A percentile compares a stretch with the other conserved stretches of the same genome.
Conservation (phyloP, 805 yeast species). For the Saccharomycopsis javanensis region DNA sequence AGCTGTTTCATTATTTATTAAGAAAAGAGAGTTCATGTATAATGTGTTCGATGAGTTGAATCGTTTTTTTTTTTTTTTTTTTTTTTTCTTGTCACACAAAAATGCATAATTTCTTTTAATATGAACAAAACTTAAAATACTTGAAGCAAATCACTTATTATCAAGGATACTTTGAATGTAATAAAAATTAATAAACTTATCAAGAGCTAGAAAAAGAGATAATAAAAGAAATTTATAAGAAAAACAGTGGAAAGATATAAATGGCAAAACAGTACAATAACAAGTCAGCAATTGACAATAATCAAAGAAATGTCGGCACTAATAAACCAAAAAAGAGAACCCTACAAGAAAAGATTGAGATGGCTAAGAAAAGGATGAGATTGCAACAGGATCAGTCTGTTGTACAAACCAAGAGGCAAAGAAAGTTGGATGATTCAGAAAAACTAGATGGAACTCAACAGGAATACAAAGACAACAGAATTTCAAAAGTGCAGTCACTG, state of each 20-base stretch:
- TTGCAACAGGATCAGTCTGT: neutral
- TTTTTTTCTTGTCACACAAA: neutral
- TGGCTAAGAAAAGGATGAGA: conserved; percentile 2
- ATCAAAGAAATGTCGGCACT: neutral
- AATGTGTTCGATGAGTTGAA: neutral
- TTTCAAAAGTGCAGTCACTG: conserved; percentile 2
- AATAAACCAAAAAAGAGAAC: neutral
- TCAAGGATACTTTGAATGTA: no score
- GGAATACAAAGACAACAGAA: neutral
- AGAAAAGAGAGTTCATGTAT: neutral
- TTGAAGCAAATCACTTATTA: no score
- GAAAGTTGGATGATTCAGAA: neutral
- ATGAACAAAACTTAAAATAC: no score
- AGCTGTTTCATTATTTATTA: neutral
- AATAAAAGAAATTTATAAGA: no score
- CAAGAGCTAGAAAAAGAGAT: no score
- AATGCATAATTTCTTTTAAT: no score
- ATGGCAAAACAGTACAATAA: neutral
- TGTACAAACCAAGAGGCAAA: neutral
- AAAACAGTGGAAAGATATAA: no score
- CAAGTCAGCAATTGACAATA: neutral
- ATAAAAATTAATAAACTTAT: no score
- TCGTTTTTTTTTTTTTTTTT: conserved; percentile 1
- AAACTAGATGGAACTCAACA: neutral
- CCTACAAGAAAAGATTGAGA: neutral